Evolutionary conservation across 805 yeast genomes (phyloP).

Genomic region (Wickerhamomyces pijperi): DNA sequence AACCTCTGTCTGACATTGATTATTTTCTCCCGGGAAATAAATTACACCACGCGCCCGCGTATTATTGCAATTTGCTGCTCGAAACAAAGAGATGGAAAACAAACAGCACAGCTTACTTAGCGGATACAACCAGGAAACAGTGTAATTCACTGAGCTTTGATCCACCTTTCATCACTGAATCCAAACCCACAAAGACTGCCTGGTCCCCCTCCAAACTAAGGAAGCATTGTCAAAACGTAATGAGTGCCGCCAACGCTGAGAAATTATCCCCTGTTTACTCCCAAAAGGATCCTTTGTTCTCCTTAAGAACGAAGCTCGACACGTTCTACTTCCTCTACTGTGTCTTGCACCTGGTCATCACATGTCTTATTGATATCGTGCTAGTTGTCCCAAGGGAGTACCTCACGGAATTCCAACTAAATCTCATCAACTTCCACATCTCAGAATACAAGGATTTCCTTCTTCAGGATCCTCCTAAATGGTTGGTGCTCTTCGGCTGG

Average conservation of each 20-base stretch:
- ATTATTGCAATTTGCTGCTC: too few species aligned
- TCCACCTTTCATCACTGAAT: too few species aligned
- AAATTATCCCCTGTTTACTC: not conserved
- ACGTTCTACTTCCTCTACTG: conserved; percentile 40
- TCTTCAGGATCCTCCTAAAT: conserved; percentile 43
- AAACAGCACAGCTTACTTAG: too few species aligned
- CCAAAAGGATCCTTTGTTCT: conserved; percentile 9
- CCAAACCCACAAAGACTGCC: too few species aligned
- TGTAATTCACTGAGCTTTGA: too few species aligned
- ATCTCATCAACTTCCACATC: conserved; percentile 49
- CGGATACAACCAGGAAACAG: too few species aligned
- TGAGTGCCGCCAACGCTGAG: not conserved
- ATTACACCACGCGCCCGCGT: too few species aligned
- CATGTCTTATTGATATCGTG: conserved; percentile 64
- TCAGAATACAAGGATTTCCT: conserved; percentile 61
- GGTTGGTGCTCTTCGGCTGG: conserved; percentile 66
- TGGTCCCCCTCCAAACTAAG: too few species aligned
- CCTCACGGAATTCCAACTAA: conserved; percentile 35
- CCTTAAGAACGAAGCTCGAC: conserved; percentile 19
- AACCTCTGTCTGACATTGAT: too few species aligned
- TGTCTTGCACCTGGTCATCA: conserved; percentile 62
- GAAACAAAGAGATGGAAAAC: too few species aligned
- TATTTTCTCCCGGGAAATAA: too few species aligned
- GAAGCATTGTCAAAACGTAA: too few species aligned
- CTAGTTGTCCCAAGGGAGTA: conserved; percentile 49